These are phyloP conservation scores for Solanum okadae DNA, from an alignment of 257 asterid species.

Conservation along the genomic window DNA sequence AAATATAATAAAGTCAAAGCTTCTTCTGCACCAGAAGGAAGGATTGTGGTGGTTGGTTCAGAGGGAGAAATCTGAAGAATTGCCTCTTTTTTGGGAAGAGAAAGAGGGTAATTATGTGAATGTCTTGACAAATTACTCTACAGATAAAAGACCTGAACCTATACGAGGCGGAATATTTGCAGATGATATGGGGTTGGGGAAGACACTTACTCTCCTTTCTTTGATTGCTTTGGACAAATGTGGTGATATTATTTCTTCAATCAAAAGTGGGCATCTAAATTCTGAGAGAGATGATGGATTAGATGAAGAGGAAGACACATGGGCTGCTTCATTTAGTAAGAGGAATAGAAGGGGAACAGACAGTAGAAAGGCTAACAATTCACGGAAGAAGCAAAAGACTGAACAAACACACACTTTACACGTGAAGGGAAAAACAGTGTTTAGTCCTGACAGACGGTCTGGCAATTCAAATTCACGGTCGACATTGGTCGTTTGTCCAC, in stretches of 20 bases:
- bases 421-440: constrained; percentile 8
- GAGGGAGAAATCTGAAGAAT: constrained; percentile 53
- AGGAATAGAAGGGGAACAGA: constrained; percentile 33
- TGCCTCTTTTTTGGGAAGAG: constrained; percentile 84
- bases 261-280: constrained; percentile 11
- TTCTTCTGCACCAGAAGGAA: constrained; percentile 70
- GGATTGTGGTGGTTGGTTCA: constrained; percentile 71
- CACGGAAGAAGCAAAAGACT: constrained; percentile 15
- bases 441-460: background rate
- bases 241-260: constrained; percentile 1
- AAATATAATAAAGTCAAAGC: constrained; percentile 41
- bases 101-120: constrained; percentile 44
- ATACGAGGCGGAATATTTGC: constrained; percentile 80
- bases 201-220: constrained; percentile 75
- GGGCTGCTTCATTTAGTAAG: background rate
- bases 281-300: constrained; percentile 15
- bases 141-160: constrained; percentile 57
- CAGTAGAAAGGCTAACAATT: constrained; percentile 2
- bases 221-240: constrained; percentile 63
- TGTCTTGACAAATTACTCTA: constrained; percentile 52
- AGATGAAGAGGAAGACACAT: constrained; percentile 11
- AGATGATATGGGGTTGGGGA: constrained; percentile 91
- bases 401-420: background rate
- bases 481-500: constrained; percentile 70
- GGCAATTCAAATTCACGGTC: constrained; percentile 14